Evolutionary conservation across 768 basidiomycete genomes (phyloP).

Genomic region (Pisolithus albus): DNA sequence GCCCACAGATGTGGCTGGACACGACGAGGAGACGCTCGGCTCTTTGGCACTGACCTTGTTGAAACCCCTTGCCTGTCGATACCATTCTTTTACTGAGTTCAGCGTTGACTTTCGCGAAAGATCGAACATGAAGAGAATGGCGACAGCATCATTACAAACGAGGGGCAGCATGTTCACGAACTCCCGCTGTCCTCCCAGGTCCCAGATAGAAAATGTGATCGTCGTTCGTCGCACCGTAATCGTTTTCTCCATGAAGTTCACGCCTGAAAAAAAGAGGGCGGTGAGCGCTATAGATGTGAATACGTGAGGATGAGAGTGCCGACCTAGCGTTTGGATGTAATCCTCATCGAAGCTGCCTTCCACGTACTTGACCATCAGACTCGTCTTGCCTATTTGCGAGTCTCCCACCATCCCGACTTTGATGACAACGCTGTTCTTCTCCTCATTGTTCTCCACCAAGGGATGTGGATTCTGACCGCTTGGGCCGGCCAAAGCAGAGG

Average conservation of each 20-base stretch:
- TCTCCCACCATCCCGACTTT: slow-evolving; percentile 99
- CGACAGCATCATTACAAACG: slow-evolving; percentile 99
- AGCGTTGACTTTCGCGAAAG: slow-evolving; percentile 94
- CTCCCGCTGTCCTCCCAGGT: slow-evolving; percentile 93
- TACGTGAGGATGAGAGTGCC: slow-evolving; percentile 19
- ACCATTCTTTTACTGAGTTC: slow-evolving; percentile 99
- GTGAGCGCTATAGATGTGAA: slow-evolving; percentile 5
- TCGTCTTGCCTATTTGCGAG: slow-evolving; percentile 98
- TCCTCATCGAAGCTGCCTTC: slow-evolving; percentile 99
- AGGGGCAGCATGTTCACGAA: slow-evolving; percentile 99
- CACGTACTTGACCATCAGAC: slow-evolving; percentile 99
- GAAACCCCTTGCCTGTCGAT: slow-evolving; percentile 96
- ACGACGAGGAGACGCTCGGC: neutral
- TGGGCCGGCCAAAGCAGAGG: slow-evolving; percentile 39
- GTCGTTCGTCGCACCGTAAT: slow-evolving; percentile 97
- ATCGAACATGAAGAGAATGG: slow-evolving; percentile 99
- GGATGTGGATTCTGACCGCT: slow-evolving; percentile 49
- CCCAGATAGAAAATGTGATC: slow-evolving; percentile 99
- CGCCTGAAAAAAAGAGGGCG: slow-evolving; percentile 41
- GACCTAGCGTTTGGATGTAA: slow-evolving; percentile 98
- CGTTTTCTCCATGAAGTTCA: slow-evolving; percentile 99
- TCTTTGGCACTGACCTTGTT: slow-evolving; percentile 69
- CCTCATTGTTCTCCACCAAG: slow-evolving; percentile 55
- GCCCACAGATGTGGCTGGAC: neutral
- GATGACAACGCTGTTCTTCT: slow-evolving; percentile 88